Evolutionary conservation across 495 filamentous ascomycete genomes (phyloP).

Genomic region (Hypoxylon perforatum): DNA sequence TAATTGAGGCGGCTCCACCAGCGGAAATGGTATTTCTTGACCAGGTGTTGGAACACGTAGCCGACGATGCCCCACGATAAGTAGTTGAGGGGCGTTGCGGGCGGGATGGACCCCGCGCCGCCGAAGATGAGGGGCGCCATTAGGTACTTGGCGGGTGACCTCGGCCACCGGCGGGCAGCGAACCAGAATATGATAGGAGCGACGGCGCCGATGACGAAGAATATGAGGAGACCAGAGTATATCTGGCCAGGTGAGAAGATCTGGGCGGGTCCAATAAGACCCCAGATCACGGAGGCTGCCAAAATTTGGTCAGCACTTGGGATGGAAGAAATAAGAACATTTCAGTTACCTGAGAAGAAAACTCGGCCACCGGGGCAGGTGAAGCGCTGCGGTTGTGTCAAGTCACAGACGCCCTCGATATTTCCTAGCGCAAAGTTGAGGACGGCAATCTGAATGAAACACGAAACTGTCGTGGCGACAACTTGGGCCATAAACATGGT

Average conservation of each 20-base stretch:
- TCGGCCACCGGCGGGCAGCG: conserved; percentile 63
- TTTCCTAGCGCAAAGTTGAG: conserved; percentile 72
- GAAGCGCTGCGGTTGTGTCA: conserved; percentile 70
- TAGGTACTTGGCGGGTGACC: conserved; percentile 63
- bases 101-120: conserved; percentile 71
- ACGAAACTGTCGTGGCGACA: conserved; percentile 71
- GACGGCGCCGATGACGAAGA: conserved; percentile 70
- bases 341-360: conserved; percentile 67
- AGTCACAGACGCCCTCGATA: conserved; percentile 70
- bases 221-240: conserved; percentile 72
- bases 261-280: conserved; percentile 71
- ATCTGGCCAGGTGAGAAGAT: conserved; percentile 76
- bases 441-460: conserved; percentile 72
- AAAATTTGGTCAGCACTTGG: not conserved
- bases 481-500: conserved; percentile 76
- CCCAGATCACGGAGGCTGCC: conserved; percentile 74
- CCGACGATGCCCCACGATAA: conserved; percentile 75
- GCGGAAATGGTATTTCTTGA: conserved; percentile 65
- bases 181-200: conserved; percentile 68
- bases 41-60: conserved; percentile 70
- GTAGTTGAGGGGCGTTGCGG: conserved; percentile 75
- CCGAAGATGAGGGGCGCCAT: conserved; percentile 78
- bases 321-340: not conserved
- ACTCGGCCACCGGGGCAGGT: conserved; percentile 75
- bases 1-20: conserved; percentile 79